These are phyloP conservation scores for Silene conica DNA, from an alignment of 148 eudicot genomes.

Conservation along the genomic window DNA sequence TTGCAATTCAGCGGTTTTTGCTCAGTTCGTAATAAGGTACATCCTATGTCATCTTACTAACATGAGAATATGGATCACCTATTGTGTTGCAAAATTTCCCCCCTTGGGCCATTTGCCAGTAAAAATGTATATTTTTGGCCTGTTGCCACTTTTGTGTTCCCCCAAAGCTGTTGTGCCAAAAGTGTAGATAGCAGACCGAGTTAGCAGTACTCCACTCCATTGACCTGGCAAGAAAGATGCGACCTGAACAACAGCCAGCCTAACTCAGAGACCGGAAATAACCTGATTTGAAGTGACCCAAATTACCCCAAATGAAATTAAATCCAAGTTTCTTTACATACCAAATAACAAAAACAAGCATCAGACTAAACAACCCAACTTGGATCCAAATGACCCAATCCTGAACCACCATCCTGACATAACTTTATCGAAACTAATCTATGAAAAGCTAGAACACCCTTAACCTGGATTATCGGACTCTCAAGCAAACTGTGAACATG, in stretches of 20 bases:
- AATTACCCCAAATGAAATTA: background rate
- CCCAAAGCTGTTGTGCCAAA: background rate
- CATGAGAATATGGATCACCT: background rate
- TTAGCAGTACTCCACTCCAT: background rate
- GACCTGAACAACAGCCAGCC: background rate
- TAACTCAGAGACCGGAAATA: too few relatives aligned
- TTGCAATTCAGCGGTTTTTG: conserved; percentile 84
- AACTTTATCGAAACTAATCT: too few relatives aligned
- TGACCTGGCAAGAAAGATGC: background rate
- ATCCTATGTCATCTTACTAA: background rate
- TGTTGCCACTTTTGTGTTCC: background rate
- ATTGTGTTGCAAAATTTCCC: background rate
- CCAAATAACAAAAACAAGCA: background rate
- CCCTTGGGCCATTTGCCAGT: background rate
- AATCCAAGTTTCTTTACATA: background rate
- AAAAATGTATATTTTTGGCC: background rate
- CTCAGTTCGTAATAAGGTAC: conserved; percentile 76
- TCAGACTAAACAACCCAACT: background rate
- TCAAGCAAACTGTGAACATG: background rate
- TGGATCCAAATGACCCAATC: background rate
- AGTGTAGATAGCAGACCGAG: background rate
- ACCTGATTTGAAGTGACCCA: background rate
- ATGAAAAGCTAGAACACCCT: background rate
- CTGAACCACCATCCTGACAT: background rate
- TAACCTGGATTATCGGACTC: background rate